Evolutionary conservation across 352 stramenopile species (phyloP), one percentile per base, ranked within the genome.

Genomic region (Pythium brachiatum): DNA sequence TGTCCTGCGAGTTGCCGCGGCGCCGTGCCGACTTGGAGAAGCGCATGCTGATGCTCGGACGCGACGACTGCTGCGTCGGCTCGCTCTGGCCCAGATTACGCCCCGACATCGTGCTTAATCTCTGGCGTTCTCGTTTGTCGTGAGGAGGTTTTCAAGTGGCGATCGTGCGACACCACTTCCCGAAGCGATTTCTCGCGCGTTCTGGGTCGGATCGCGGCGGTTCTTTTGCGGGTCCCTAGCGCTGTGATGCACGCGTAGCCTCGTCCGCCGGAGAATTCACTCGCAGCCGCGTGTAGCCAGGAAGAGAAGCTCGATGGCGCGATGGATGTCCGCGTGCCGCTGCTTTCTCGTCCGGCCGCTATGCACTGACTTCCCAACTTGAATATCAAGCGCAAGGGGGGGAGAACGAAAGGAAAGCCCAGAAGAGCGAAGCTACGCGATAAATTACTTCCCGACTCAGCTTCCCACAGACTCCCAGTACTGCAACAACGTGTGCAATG

Each of bases 1-100:
- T 78, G 23, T 88, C 79, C 41, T 88, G 77, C 59, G 76, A 87
- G 69, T 88, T 92, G 39, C 80, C 83, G 57, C 83, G 80, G 39
- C 83, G 69, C 6, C 80, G 80, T 55, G 77, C 69, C 48, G 64
- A 71, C 64, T 90, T 89, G 52, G 66, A 85, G 62, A 92, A 89
- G 62, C 83, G 81, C 68, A 87, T 84, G 57, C 72, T 74, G 55
- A 88, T 83, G 54, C 73, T 74, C 57, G 72, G 53, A 6, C 65
- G 58, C 18, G 46, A 62, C n/a, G 62, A 55, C 12, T 39, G 12
- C 29, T 58, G 68, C 41, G 41, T 16, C 43, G 65, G 70, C 47
- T 74, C 68, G 46, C 60, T 64, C 32, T 62, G 60, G 46, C 68
- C 73, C 4, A 68, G 36, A 25, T 32, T 53, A 32, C 61, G 61